Base-by-base conservation (phyloP, 805 yeast species). In the Kuraishia borneana region DNA sequence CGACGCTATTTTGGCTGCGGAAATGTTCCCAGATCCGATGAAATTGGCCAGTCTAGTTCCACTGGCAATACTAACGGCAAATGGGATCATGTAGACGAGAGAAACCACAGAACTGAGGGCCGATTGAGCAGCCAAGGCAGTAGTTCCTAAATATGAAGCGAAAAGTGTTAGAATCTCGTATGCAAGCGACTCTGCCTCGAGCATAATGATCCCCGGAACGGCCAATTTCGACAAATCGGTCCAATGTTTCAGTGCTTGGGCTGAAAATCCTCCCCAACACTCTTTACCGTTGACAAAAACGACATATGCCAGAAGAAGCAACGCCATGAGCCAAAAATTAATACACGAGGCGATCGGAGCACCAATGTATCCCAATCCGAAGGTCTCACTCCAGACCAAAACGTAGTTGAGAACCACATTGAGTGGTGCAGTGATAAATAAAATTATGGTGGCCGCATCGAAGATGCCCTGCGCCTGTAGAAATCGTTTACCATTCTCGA, bases 381-480 rank as follows among this genome's bases (percentile, higher is more conserved):
- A 44, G 4, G 39, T 46, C 23, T 53, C 42, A 46, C 73, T 63
- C 78, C 85, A 77, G 2, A 82, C 84, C 32, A 82, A 54, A 6
- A 73, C 35, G 55, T 79, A 82, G 52, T 79, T 81, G 50, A 79
- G 52, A 27, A 75, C 44, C 0, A 78, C 76, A 46, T 81, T 80
- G 37, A 81, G 50, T 2, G 92, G 89, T 2, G 88, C 84, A 43
- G 83, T 77, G 16, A 80, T 53, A 19, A 72, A 56, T 21, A 82
- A 57, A 17, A 79, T 81, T 35, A 73, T 65, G 0, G 88, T 79
- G 7, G 85, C 78, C 1, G 89, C 89, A 51, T 79, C 85, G 58
- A 80, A 82, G 9, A 80, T 70, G 21, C 83, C 84, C 58, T 82
- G 89, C 33, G 84, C 75, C 54, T 82, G 89, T 39, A 82, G 60